phyloP scores from a whole-genome alignment of 192 early-diverging fungal species.

The Backusella parvicylindrica region DNA sequence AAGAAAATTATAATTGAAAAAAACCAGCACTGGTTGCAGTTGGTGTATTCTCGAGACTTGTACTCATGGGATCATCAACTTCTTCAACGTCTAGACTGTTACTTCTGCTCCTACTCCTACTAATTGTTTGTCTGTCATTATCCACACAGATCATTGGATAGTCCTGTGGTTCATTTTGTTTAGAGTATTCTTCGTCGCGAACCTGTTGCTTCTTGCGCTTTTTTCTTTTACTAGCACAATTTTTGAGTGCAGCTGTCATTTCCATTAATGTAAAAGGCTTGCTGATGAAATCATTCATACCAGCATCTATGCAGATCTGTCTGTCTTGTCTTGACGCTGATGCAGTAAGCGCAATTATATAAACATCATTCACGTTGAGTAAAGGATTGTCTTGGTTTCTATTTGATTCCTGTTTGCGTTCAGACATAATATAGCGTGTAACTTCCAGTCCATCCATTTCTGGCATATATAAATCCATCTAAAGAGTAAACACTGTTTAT shows the following conservation, averaged over 20 bases:
- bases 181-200: background rate
- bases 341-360: constrained; percentile 55
- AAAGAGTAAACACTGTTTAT: background rate
- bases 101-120: background rate
- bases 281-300: constrained; percentile 55
- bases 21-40: background rate
- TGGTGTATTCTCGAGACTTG: background rate
- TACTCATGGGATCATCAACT: background rate
- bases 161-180: background rate
- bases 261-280: constrained; percentile 51
- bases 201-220: constrained; percentile 23
- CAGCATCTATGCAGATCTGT: constrained; percentile 51
- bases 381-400: background rate
- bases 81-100: background rate
- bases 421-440: constrained; percentile 26
- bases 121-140: background rate
- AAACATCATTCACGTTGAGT: constrained; percentile 35
- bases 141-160: background rate
- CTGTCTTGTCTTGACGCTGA: constrained; percentile 48
- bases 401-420: background rate
- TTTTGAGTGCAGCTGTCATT: constrained; percentile 39
- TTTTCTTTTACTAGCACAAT: constrained; percentile 21
- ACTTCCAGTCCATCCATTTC: constrained; percentile 41
- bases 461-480: constrained; percentile 45
- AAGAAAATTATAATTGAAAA: background rate